Evolutionary conservation across 2,329 filamentous ascomycete genomes (phyloP).

Genomic region (Venturia carpophila): DNA sequence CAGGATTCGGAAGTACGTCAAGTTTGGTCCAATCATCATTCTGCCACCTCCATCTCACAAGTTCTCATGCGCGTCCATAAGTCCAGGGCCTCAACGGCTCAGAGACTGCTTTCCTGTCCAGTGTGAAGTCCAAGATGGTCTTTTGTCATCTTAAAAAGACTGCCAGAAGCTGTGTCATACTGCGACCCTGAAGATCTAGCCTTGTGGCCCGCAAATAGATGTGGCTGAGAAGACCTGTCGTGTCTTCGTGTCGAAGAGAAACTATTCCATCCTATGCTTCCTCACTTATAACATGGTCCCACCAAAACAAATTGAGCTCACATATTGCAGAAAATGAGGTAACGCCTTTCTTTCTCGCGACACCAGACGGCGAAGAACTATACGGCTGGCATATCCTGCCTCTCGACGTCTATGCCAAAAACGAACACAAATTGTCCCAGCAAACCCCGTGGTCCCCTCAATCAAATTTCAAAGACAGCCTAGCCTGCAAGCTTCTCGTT

Average conservation of each 20-base stretch:
- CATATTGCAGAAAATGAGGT: slow-evolving; percentile 66
- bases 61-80: neutral
- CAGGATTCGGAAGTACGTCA: slow-evolving; percentile 71
- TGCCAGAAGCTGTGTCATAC: neutral
- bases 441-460: slow-evolving; percentile 35
- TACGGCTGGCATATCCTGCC: slow-evolving; percentile 91
- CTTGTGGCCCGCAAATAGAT: neutral
- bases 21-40: neutral
- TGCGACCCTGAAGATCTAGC: neutral
- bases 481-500: slow-evolving; percentile 44
- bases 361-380: slow-evolving; percentile 66
- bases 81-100: neutral
- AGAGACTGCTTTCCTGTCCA: neutral
- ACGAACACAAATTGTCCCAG: slow-evolving; percentile 56
- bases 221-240: neutral
- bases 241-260: neutral
- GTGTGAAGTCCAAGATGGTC: neutral
- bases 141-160: neutral
- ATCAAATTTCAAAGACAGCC: slow-evolving; percentile 39
- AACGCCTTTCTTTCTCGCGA: slow-evolving; percentile 71
- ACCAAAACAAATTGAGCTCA: slow-evolving; percentile 17
- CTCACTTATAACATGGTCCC: neutral
- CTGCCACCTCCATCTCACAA: neutral
- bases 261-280: neutral
- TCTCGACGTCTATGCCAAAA: slow-evolving; percentile 62